A percentile compares a stretch with the other conserved stretches of the same genome.
Evolutionary conservation across 345 rosid genomes (phyloP).

Genomic region (Conringia planisiliqua): DNA sequence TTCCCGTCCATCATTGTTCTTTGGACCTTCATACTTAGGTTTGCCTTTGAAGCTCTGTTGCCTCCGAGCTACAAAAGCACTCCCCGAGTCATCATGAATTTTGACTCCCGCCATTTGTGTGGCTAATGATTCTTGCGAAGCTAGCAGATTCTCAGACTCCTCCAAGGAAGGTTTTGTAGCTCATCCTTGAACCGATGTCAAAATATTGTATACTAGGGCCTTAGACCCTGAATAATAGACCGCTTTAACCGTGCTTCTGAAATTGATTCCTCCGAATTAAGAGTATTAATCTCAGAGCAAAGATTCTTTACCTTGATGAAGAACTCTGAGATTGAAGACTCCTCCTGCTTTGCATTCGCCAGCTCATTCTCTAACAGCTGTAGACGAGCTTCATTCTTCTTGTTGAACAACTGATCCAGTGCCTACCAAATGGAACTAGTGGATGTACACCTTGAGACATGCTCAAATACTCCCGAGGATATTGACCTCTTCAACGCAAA

Average conservation of each 20-base stretch:
- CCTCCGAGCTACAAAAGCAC: background rate
- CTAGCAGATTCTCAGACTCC: background rate
- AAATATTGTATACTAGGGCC: background rate
- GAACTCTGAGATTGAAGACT: background rate
- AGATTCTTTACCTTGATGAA: background rate
- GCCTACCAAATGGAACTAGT: too few species aligned
- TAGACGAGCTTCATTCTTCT: background rate
- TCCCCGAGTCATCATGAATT: background rate
- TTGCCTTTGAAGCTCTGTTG: background rate
- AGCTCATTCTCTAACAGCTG: background rate
- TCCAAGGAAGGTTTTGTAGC: background rate
- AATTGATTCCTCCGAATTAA: background rate
- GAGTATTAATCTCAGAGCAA: background rate
- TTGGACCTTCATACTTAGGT: background rate
- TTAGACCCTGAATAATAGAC: background rate
- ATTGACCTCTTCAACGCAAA: too few species aligned
- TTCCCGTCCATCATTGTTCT: background rate
- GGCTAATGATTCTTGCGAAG: background rate
- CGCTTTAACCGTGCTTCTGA: background rate
- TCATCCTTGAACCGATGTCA: background rate
- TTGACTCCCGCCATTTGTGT: background rate
- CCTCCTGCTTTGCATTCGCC: background rate
- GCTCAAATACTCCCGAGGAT: background rate
- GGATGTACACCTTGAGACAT: background rate
- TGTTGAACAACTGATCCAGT: background rate